Conservation (phyloP, 495 filamentous ascomycete species). For the Penicillium bialowiezense region DNA sequence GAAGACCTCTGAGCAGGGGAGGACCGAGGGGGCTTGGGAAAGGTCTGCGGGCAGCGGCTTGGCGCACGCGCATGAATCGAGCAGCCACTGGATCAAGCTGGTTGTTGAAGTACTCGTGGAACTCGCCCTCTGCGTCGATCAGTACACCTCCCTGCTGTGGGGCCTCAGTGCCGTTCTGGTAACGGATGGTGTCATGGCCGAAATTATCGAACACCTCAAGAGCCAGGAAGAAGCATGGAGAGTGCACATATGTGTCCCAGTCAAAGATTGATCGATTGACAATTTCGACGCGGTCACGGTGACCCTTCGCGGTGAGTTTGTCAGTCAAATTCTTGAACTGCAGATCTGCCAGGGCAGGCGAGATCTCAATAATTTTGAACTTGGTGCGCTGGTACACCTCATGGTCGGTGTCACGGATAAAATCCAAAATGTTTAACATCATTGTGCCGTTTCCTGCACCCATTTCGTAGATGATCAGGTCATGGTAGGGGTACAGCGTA, state of each 20-base stretch:
- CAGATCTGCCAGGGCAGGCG: slow-evolving; percentile 68
- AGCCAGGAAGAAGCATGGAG: slow-evolving; percentile 96
- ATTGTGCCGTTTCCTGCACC: slow-evolving; percentile 95
- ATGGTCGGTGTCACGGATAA: slow-evolving; percentile 85
- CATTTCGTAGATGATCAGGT: slow-evolving; percentile 98
- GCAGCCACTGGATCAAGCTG: slow-evolving; percentile 77
- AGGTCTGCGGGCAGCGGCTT: slow-evolving; percentile 55
- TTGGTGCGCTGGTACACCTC: slow-evolving; percentile 92
- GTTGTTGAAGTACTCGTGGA: slow-evolving; percentile 85
- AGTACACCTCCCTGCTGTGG: slow-evolving; percentile 84
- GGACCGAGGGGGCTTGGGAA: slow-evolving; percentile 57
- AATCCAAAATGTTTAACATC: slow-evolving; percentile 97
- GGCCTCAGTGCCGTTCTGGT: slow-evolving; percentile 69
- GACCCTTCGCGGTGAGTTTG: slow-evolving; percentile 64
- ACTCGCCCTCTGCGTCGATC: slow-evolving; percentile 82
- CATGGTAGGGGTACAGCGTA: slow-evolving; percentile 89
- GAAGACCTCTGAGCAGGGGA: slow-evolving; percentile 54
- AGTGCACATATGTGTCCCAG: slow-evolving; percentile 80
- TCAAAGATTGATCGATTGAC: slow-evolving; percentile 93
- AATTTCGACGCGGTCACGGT: slow-evolving; percentile 83
- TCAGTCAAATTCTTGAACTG: slow-evolving; percentile 68
- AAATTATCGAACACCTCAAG: slow-evolving; percentile 99
- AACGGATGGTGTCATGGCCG: slow-evolving; percentile 88
- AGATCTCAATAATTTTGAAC: slow-evolving; percentile 96
- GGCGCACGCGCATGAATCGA: slow-evolving; percentile 76